Evolutionary conservation across 1,139 yeast species (phyloP).

Genomic region (Suhomyces yuchorum): DNA sequence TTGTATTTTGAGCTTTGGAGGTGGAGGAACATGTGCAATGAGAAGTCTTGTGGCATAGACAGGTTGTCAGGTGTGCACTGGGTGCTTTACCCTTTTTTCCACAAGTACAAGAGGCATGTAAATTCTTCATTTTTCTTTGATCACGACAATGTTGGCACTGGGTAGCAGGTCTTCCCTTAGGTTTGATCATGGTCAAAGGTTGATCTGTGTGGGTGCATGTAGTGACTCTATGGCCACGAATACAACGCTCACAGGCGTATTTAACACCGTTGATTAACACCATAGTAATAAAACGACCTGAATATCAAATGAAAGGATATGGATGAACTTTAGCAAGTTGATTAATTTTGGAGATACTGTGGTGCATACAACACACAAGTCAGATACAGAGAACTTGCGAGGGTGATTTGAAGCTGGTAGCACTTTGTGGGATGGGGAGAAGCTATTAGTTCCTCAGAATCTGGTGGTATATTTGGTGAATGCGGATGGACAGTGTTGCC

Average conservation of each 20-base stretch:
- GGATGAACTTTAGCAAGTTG: neutral
- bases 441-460: too few species aligned
- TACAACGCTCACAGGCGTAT: constrained; percentile 95
- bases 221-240: constrained; percentile 93
- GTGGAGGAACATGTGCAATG: constrained; percentile 59
- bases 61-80: constrained; percentile 47
- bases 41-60: constrained; percentile 56
- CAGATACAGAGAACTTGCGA: neutral
- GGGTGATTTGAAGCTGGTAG: neutral
- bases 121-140: constrained; percentile 66
- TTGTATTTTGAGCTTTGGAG: constrained; percentile 14
- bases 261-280: constrained; percentile 88
- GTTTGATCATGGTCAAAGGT: constrained; percentile 89
- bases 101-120: constrained; percentile 77
- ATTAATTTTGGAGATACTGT: neutral
- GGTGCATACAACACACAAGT: neutral
- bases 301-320: constrained; percentile 5
- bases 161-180: constrained; percentile 93
- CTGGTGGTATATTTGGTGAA: too few species aligned
- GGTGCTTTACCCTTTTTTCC: constrained; percentile 56
- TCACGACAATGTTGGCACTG: constrained; percentile 90
- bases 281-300: constrained; percentile 43
- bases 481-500: neutral
- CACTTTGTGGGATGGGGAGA: neutral
- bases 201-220: constrained; percentile 91